Percentiles rank a stretch among this genome's conserved stretches.
Conservation (phyloP, 768 basidiomycete genomes). For the Tylopilus sp. region DNA sequence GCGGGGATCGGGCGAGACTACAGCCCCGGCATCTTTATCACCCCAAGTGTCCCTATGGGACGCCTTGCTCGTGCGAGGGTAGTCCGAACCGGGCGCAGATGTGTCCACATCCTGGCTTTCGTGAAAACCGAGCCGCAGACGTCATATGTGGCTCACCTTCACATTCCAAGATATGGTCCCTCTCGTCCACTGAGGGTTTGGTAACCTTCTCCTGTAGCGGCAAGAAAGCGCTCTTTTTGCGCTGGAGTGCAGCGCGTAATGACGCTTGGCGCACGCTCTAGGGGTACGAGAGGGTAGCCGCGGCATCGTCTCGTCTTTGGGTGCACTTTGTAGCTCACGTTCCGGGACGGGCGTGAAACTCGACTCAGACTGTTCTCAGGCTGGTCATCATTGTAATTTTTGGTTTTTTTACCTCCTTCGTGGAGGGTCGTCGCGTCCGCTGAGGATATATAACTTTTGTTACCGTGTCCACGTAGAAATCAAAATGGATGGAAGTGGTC, state of each 20-base stretch:
- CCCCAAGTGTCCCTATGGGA: constrained; percentile 4
- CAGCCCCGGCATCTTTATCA: constrained; percentile 8
- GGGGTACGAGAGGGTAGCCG: constrained; percentile 9
- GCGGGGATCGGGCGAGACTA: constrained; percentile 48
- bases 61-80: constrained; percentile 6
- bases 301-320: not conserved
- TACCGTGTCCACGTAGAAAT: too few species aligned
- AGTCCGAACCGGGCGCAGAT: not conserved
- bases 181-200: accelerated
- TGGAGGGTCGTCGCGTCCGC: not conserved
- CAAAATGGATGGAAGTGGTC: too few species aligned
- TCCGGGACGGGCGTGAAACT: constrained; percentile 22
- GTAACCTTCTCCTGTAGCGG: not conserved
- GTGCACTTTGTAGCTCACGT: constrained; percentile 1
- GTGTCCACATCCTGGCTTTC: too few species aligned
- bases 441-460: too few species aligned
- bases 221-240: not conserved
- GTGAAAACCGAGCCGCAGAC: not conserved
- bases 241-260: not conserved
- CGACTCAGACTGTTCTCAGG: constrained; percentile 33
- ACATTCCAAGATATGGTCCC: not conserved
- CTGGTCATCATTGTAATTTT: constrained; percentile 19
- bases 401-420: constrained; percentile 8
- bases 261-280: not conserved
- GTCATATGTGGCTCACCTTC: not conserved